Percentiles rank a stretch among this genome's conserved stretches.
Conservation (phyloP, 768 basidiomycete genomes). For the Nidularia pulvinata region DNA sequence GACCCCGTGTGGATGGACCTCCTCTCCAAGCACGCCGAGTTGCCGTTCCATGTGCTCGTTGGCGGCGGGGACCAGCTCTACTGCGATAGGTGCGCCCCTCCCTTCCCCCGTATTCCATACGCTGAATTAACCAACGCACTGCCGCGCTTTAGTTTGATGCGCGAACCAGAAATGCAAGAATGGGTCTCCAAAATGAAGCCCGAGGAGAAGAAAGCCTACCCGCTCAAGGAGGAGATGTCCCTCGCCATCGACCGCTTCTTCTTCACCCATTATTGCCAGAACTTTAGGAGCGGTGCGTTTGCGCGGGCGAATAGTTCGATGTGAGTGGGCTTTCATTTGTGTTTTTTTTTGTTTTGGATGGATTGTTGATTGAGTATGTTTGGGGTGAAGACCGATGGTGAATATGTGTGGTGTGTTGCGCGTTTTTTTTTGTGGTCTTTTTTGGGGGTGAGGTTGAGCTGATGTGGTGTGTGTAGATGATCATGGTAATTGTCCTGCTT, state of each 20-base stretch:
- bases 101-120: background rate
- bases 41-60: conserved; percentile 88
- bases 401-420: conserved; percentile 74
- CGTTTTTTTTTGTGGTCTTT: background rate
- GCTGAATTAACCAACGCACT: conserved; percentile 1
- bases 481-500: no score
- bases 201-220: conserved; percentile 55
- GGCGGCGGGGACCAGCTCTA: conserved; percentile 96
- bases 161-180: conserved; percentile 86
- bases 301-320: conserved; percentile 90
- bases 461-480: conserved; percentile 51
- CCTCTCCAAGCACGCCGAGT: conserved; percentile 75
- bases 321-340: conserved; percentile 40
- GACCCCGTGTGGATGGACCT: conserved; percentile 96
- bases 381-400: conserved; percentile 66
- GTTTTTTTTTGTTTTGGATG: background rate
- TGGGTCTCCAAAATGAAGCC: conserved; percentile 72
- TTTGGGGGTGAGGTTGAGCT: background rate
- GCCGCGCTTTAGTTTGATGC: conserved; percentile 52
- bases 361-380: no score
- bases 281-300: conserved; percentile 88
- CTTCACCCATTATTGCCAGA: conserved; percentile 90
- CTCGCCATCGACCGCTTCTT: conserved; percentile 83
- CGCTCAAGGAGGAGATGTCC: conserved; percentile 71
- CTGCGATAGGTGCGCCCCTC: conserved; percentile 63